Evolutionary conservation across 2,329 filamentous ascomycete species (phyloP), one percentile per base, ranked within the genome.

Genomic region (Fusarium pininemorale): DNA sequence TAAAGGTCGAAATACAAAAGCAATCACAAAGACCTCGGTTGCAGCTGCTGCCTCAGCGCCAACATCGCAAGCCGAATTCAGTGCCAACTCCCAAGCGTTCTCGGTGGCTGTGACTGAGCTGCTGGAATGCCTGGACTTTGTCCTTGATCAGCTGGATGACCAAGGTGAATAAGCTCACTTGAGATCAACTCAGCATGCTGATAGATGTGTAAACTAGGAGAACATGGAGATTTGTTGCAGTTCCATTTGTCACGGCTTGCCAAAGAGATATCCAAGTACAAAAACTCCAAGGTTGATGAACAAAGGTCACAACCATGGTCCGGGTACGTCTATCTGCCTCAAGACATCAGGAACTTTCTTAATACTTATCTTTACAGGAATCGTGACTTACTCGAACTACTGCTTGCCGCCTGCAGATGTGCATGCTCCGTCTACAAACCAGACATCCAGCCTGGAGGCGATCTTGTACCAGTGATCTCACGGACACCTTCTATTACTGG

Each of bases 51-150:
- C 64, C 1, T 68, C 64, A 4, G 38, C 53, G 6, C 67, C 67
- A 11, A 68, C 58, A 5, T 68, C 64, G 2, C 54, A 50, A 18
- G 51, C 42, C 6, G 67, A 68, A 13, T 68, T 61, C 5, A 77
- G 76, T 41, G 70, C 75, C 16, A 78, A 78, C 39, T 73, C 69
- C 9, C 70, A 67, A 32, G 76, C 77, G 5, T 74, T 69, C 26
- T 66, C 72, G 4, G 71, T 73, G 6, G 76, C 75, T 12, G 65
- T 74, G 15, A 75, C 72, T 7, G 76, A 77, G 55, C 44, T 77
- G 26, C 37, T 69, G 0, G 68, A 77, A 42, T 63, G 70, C 8
- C 56, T 78, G 3, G 76, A 77, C 5, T 78, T 78, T 55, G 69
- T 78, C 1, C 70, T 78, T 28, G 75, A 77, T 16, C 63, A 74